Evolutionary conservation across 305 asterid species (phyloP).

Genomic region (Solanum hybrid): DNA sequence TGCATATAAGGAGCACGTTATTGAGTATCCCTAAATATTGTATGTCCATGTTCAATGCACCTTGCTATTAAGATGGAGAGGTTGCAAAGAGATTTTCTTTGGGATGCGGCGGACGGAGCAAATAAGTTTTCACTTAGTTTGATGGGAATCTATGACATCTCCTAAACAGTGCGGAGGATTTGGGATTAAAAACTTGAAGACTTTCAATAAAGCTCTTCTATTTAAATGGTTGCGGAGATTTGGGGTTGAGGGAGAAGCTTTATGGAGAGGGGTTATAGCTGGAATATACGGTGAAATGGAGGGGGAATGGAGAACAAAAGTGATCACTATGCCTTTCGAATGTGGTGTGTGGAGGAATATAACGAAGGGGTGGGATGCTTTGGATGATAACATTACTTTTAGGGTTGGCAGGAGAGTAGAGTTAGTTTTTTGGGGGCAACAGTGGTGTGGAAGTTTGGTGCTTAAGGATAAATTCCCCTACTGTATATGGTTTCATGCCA

Average conservation of each 20-base stretch:
- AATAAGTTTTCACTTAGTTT: background rate
- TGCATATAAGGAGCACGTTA: background rate
- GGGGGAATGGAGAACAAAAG: background rate
- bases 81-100: background rate
- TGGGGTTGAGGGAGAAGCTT: background rate
- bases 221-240: background rate
- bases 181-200: background rate
- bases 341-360: background rate
- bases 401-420: background rate
- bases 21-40: background rate
- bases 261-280: background rate
- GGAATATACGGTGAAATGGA: background rate
- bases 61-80: background rate
- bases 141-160: background rate
- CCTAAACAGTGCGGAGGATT: background rate
- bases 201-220: background rate
- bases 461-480: background rate
- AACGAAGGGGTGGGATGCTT: background rate
- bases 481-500: background rate
- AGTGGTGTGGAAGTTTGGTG: background rate
- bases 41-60: background rate
- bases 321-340: background rate
- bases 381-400: background rate
- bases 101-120: background rate
- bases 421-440: background rate